Percentiles rank a stretch among this genome's conserved stretches.
phyloP scores from a whole-genome alignment of 2,329 filamentous ascomycete genomes.

The Trichothecium sympodiale region DNA sequence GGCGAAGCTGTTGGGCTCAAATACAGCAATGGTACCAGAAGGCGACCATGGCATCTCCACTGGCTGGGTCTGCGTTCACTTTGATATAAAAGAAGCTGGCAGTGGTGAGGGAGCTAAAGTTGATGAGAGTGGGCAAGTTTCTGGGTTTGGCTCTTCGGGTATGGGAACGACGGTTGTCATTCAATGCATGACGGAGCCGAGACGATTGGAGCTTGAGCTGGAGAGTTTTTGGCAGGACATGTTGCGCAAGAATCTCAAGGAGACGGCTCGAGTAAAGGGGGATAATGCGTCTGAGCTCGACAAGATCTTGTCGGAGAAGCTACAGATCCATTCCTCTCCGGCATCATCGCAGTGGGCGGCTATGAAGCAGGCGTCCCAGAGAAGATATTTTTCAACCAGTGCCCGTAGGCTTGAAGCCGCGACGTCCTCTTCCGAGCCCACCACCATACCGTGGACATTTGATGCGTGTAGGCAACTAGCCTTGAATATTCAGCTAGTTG shows the following conservation, averaged over 20 bases:
- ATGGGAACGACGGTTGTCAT: constrained; percentile 42
- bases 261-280: constrained; percentile 18
- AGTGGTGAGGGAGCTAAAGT: constrained; percentile 29
- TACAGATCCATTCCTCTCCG: constrained; percentile 19
- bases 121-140: constrained; percentile 45
- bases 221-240: constrained; percentile 39
- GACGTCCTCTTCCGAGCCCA: too few species aligned
- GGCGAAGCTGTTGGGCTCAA: constrained; percentile 68
- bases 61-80: constrained; percentile 92
- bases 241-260: constrained; percentile 22
- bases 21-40: constrained; percentile 51
- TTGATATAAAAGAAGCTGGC: constrained; percentile 40
- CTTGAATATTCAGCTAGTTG: constrained; percentile 26
- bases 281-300: constrained; percentile 15
- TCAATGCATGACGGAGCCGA: constrained; percentile 45
- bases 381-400: constrained; percentile 21
- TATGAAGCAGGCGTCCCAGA: constrained; percentile 20
- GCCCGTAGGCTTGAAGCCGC: constrained; percentile 7
- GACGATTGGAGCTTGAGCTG: constrained; percentile 40
- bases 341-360: constrained; percentile 23
- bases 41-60: constrained; percentile 81
- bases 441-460: constrained; percentile 5
- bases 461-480: constrained; percentile 17
- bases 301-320: constrained; percentile 16
- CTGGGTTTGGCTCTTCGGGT: constrained; percentile 59